A percentile compares a stretch with the other conserved stretches of the same genome.
These are phyloP conservation scores for Ramularia collo-cygni DNA, from an alignment of 2,329 filamentous ascomycete species.

Conservation along the genomic window DNA sequence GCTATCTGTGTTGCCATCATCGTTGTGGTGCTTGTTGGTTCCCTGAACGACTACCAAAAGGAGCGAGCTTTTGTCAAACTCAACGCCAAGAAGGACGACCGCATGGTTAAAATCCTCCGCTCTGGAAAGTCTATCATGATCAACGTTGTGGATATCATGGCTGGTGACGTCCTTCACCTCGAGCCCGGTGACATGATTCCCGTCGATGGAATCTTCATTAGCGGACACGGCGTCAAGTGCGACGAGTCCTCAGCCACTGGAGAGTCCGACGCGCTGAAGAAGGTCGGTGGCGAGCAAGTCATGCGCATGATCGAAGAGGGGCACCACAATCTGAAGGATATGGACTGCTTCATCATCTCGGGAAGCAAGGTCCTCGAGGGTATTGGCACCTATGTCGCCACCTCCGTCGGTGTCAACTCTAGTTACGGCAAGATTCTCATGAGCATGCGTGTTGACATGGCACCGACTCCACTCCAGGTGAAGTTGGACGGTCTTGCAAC, in stretches of 20 bases:
- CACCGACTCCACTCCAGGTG: conserved; percentile 70
- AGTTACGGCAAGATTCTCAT: conserved; percentile 72
- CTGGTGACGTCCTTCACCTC: conserved; percentile 66
- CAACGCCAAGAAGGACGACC: conserved; percentile 72
- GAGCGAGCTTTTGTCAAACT: conserved; percentile 73
- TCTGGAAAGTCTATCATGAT: conserved; percentile 65
- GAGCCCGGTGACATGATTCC: conserved; percentile 68
- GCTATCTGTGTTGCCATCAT: conserved; percentile 70
- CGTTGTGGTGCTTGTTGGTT: conserved; percentile 68
- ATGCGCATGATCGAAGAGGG: conserved; percentile 55
- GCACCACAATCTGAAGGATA: conserved; percentile 55
- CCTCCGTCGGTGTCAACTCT: conserved; percentile 67
- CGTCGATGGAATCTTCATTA: conserved; percentile 62
- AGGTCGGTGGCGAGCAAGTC: conserved; percentile 59
- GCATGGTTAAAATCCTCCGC: conserved; percentile 65
- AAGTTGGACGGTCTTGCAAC: conserved; percentile 74
- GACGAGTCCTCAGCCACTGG: conserved; percentile 72
- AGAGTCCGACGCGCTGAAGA: conserved; percentile 66
- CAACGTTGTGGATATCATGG: conserved; percentile 62
- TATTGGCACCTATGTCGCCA: conserved; percentile 68
- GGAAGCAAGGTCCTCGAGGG: conserved; percentile 73
- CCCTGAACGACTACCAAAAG: conserved; percentile 76
- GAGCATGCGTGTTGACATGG: conserved; percentile 67
- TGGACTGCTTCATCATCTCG: conserved; percentile 82
- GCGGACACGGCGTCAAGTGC: conserved; percentile 61